Conservation (phyloP, 441 rosid species). For the Daphne laureola region DNA sequence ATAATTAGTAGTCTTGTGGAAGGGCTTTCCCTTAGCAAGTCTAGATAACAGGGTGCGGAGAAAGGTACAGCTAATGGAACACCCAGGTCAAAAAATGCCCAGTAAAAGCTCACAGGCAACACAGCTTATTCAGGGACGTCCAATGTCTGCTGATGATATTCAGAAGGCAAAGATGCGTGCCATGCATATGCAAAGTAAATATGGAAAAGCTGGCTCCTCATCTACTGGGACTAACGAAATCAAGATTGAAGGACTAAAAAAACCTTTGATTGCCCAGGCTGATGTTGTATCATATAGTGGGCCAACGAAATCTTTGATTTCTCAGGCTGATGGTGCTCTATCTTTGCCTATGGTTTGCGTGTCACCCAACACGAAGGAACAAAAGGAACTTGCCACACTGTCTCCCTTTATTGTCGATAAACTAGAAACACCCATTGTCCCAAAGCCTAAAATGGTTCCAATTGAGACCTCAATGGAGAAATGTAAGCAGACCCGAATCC, state of each 20-base stretch:
- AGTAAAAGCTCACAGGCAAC: slow-evolving; percentile 60
- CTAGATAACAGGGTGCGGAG: slow-evolving; percentile 86
- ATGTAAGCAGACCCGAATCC: slow-evolving; percentile 47
- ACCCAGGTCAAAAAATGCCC: slow-evolving; percentile 82
- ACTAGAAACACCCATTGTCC: slow-evolving; percentile 28
- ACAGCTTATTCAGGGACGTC: slow-evolving; percentile 66
- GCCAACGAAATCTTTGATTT: slow-evolving; percentile 29
- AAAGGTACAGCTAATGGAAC: slow-evolving; percentile 92
- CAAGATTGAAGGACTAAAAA: slow-evolving; percentile 36
- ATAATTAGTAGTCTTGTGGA: not conserved
- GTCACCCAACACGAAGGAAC: slow-evolving; percentile 40
- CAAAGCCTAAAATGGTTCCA: slow-evolving; percentile 33
- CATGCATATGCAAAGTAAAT: slow-evolving; percentile 69
- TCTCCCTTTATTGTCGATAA: slow-evolving; percentile 24
- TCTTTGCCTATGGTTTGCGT: slow-evolving; percentile 24
- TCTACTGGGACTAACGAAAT: slow-evolving; percentile 37
- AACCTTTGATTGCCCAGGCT: slow-evolving; percentile 27
- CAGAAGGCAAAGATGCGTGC: slow-evolving; percentile 98
- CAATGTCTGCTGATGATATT: slow-evolving; percentile 98
- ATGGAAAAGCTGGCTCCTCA: slow-evolving; percentile 45
- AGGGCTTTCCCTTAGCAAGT: slow-evolving; percentile 50
- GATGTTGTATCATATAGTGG: slow-evolving; percentile 16
- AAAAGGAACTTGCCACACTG: slow-evolving; percentile 28
- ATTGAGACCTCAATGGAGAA: slow-evolving; percentile 41
- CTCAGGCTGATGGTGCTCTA: slow-evolving; percentile 25